These are phyloP conservation scores for Onygena corvina DNA, from an alignment of 2,329 filamentous ascomycete species.

Conservation along the genomic window DNA sequence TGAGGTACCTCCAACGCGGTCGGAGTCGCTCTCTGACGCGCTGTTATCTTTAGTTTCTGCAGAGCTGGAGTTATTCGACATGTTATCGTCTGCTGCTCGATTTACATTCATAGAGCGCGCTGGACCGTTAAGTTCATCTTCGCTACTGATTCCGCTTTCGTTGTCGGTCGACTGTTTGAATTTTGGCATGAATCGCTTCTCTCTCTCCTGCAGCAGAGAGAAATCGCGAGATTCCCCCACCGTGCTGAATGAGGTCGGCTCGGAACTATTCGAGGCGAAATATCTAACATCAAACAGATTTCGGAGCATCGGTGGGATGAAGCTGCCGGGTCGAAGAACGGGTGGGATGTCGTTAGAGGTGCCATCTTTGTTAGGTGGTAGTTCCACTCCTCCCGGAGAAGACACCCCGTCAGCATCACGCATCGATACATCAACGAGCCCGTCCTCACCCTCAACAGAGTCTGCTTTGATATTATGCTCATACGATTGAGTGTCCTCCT, in stretches of 20 bases:
- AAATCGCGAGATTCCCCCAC: conserved; percentile 49
- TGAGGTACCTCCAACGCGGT: conserved; percentile 10
- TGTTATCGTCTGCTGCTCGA: conserved; percentile 11
- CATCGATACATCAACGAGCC: conserved; percentile 83
- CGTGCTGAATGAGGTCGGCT: conserved; percentile 59
- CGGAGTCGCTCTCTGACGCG: conserved; percentile 25
- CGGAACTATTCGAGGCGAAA: conserved; percentile 44
- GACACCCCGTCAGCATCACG: conserved; percentile 44
- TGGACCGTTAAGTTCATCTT: conserved; percentile 23
- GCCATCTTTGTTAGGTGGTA: conserved; percentile 34
- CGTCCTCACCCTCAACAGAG: conserved; percentile 79
- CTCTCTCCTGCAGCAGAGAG: conserved; percentile 35
- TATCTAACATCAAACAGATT: conserved; percentile 68
- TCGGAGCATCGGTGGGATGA: conserved; percentile 52
- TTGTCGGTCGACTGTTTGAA: conserved; percentile 14
- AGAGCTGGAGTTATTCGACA: conserved; percentile 17
- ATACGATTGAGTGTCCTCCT: conserved; percentile 51
- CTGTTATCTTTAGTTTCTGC: conserved; percentile 18
- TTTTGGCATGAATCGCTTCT: conserved; percentile 13
- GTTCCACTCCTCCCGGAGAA: conserved; percentile 18
- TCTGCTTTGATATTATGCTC: conserved; percentile 61
- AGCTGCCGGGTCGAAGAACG: conserved; percentile 43
- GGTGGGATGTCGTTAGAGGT: conserved; percentile 38
- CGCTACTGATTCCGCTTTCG: conserved; percentile 22
- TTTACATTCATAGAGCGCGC: conserved; percentile 12